Evolutionary conservation across 495 filamentous ascomycete genomes (phyloP).

Genomic region (Parathielavia hyrcaniae): DNA sequence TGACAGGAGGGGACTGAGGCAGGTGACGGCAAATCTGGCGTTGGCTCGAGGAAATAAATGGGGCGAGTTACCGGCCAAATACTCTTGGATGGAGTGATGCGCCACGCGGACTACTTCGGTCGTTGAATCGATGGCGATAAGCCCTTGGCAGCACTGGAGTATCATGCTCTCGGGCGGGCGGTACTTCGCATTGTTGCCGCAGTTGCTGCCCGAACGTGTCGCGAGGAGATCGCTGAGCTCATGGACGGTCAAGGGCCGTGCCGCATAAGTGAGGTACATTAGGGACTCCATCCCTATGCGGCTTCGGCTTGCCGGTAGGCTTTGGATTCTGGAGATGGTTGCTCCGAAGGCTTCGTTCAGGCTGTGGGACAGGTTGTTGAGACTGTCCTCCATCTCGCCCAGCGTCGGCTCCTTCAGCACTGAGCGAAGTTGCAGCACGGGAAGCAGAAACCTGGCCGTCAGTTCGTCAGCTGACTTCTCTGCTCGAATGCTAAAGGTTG

Average conservation of each 20-base stretch:
- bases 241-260: background rate
- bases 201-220: background rate
- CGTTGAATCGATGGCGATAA: background rate
- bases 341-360: background rate
- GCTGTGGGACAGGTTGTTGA: background rate
- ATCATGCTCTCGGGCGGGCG: background rate
- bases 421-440: background rate
- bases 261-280: background rate
- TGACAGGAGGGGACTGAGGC: background rate
- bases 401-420: background rate
- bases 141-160: background rate
- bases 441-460: background rate
- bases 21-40: background rate
- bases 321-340: background rate
- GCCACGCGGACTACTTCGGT: background rate
- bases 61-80: background rate
- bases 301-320: background rate
- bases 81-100: background rate
- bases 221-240: background rate
- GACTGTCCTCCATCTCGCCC: background rate
- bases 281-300: background rate
- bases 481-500: background rate
- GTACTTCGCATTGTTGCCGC: background rate
- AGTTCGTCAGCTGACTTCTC: background rate
- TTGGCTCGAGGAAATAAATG: background rate